Conservation (phyloP, 208 protist species). For the Naegleria lovaniensis region DNA sequence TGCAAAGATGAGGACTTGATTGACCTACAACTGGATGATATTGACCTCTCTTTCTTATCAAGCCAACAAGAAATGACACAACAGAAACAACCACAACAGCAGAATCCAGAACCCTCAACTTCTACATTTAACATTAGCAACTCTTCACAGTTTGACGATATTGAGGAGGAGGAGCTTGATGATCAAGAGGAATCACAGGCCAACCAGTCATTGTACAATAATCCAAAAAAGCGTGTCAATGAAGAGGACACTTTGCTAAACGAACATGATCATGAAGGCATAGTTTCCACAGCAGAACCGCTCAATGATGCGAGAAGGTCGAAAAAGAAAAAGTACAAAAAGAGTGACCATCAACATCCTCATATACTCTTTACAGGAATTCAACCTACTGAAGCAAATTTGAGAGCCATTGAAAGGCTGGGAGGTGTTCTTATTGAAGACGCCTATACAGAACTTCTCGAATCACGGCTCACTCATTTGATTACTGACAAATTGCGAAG, state of each 20-base stretch:
- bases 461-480: neutral
- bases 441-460: neutral
- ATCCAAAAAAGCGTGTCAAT: neutral
- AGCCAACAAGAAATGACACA: too few relatives aligned
- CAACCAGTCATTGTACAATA: neutral
- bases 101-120: neutral
- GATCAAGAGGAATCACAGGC: neutral
- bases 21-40: too few relatives aligned
- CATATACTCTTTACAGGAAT: constrained; percentile 5
- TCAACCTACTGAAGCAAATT: neutral
- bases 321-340: neutral
- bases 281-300: too few relatives aligned
- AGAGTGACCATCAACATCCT: neutral
- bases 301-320: neutral
- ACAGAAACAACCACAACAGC: neutral
- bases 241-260: neutral
- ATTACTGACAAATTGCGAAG: neutral
- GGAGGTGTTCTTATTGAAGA: neutral
- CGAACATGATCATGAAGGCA: neutral
- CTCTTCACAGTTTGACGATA: neutral
- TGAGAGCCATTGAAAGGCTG: neutral
- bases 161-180: neutral
- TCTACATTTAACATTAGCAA: neutral
- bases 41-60: too few relatives aligned
- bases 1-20: too few relatives aligned